Evolutionary conservation across 1,284 basidiomycete genomes (phyloP), one percentile per base, ranked within the genome.

Genomic region (Malassezia caprae): DNA sequence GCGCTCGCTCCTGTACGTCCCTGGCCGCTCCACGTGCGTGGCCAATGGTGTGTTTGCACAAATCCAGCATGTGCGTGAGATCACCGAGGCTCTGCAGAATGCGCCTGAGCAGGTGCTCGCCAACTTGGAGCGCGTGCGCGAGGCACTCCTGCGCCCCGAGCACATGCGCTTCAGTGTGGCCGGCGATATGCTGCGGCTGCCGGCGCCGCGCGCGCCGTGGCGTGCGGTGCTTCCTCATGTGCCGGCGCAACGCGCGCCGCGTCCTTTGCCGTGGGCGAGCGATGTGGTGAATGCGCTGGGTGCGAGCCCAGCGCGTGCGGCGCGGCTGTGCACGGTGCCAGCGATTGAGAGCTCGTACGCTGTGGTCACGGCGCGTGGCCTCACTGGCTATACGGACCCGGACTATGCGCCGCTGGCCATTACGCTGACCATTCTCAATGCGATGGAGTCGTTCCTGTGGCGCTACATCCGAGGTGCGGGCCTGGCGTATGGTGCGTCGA

Each of bases 401-500:
- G 89, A 96, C 62, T 85, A 85, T 56, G 86, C 93, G 1, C 86
- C 86, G 13, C 77, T 96, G 30, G 82, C 84, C 30, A 82, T 98
- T n/a, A 85, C 90, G 0, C 77, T 86, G 7, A 86, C 90, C 60
- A 83, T 91, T 4, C 78, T 99, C 45, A 96, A 96, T 65, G 93
- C 90, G 2, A 84, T 90, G 47, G 94, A 98, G 78, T 87, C 87
- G 62, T 96, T 86, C 75, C 82, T 98, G 54, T 98, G 94, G 93
- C 60, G 70, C 12, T 72, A 59, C 56, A 71, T 73, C 48, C 62
- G 58, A 21, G 71, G 71, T 24, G 69, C 71, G 0, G 71, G 71
- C 21, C 46, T 73, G 10, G 94, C 94, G 0, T 99, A 99, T 69
- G 90, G 90, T 13, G 89, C 90, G 17, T 83, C 83, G 63, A 82